phyloP scores from a whole-genome alignment of 2,329 filamentous ascomycete species.

The Colletotrichum noveboracense region DNA sequence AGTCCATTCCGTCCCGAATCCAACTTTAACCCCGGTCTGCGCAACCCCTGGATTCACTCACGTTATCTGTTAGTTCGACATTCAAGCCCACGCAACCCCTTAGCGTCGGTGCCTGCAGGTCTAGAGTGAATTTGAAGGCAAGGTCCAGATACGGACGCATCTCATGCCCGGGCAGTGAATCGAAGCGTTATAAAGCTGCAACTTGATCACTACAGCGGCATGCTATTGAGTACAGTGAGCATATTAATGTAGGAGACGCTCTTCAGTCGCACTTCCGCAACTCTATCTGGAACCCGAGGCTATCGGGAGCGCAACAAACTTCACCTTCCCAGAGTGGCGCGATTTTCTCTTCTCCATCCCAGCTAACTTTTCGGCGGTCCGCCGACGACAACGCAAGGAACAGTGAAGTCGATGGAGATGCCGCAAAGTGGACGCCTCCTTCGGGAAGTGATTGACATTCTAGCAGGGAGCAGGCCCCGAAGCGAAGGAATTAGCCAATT shows the following conservation, averaged over 20 bases:
- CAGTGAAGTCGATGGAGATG: neutral
- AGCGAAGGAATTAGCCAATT: neutral
- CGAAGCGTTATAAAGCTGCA: neutral
- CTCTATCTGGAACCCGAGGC: neutral
- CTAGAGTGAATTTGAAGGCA: accelerated
- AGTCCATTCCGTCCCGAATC: neutral
- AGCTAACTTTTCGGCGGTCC: neutral
- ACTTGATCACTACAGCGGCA: neutral
- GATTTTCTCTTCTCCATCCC: neutral
- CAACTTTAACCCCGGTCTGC: neutral
- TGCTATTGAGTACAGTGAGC: neutral
- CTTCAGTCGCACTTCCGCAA: neutral
- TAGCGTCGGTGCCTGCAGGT: neutral
- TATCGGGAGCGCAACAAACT: neutral
- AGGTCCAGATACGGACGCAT: neutral
- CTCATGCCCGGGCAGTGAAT: neutral
- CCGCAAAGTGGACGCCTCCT: neutral
- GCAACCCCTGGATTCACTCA: neutral
- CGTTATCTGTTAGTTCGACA: neutral
- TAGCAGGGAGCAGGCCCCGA: neutral
- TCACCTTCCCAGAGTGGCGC: neutral
- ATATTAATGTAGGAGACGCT: neutral
- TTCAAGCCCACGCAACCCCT: neutral
- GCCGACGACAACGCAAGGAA: neutral
- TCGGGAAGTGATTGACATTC: neutral